Percentiles rank a stretch among this genome's conserved stretches.
phyloP scores from a whole-genome alignment of 23 red algal genomes.

The Pyropia yezoensis region DNA sequence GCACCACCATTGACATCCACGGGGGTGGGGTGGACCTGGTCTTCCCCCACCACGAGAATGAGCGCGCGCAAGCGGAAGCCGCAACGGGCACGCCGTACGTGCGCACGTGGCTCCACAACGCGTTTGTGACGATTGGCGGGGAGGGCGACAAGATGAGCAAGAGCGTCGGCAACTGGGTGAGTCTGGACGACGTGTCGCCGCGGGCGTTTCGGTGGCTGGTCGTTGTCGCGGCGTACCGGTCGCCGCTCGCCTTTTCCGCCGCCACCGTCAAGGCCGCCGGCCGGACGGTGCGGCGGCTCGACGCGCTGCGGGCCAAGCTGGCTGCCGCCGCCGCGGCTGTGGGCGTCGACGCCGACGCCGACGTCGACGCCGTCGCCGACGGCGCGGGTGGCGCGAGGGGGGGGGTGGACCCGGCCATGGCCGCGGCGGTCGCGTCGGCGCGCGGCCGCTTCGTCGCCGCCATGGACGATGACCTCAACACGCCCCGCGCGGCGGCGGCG shows the following conservation, averaged over 20 bases:
- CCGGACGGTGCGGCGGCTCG: slow-evolving; percentile 58
- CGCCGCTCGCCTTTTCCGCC: slow-evolving; percentile 65
- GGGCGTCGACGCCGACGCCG: slow-evolving; percentile 3
- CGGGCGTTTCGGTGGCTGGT: slow-evolving; percentile 89
- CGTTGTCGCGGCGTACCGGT: slow-evolving; percentile 83
- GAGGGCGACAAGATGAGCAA: slow-evolving; percentile 92
- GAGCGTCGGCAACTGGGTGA: slow-evolving; percentile 80
- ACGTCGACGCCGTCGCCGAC: no score
- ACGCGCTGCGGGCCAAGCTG: slow-evolving; percentile 56
- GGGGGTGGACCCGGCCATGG: slow-evolving; percentile 2
- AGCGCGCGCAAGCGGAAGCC: slow-evolving; percentile 89
- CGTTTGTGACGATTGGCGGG: slow-evolving; percentile 87
- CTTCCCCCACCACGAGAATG: slow-evolving; percentile 99
- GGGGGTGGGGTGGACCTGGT: slow-evolving; percentile 90
- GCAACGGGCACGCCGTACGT: slow-evolving; percentile 50
- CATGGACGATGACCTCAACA: slow-evolving; percentile 98
- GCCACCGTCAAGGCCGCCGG: slow-evolving; percentile 48
- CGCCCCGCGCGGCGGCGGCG: slow-evolving; percentile 74
- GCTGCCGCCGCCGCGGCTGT: background rate
- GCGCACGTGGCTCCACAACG: slow-evolving; percentile 94
- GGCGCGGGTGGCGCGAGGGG: background rate
- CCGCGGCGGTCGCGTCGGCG: background rate
- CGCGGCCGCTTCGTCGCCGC: slow-evolving; percentile 15
- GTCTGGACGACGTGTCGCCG: slow-evolving; percentile 74
- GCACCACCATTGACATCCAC: slow-evolving; percentile 83